Evolutionary conservation across 768 basidiomycete species (phyloP), one percentile per base, ranked within the genome.

Genomic region (Suillus brevipes): DNA sequence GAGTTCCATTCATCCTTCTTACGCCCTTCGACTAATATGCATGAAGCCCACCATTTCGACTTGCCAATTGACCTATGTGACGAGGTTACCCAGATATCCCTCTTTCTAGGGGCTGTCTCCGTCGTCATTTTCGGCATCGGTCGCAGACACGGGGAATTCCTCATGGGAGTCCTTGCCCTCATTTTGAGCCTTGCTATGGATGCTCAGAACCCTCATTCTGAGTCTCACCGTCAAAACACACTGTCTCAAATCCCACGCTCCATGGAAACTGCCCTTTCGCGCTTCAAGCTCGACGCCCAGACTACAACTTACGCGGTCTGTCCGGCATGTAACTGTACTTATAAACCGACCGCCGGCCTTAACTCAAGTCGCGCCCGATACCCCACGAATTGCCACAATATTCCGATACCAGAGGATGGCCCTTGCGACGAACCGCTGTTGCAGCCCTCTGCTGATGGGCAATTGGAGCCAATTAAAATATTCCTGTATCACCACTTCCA

Each of bases 121-220:
- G 28, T 28, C 28, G 28, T 28, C 28, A 28, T 28, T 28, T 28
- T 28, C 28, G 28, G 28, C 28, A 28, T 28, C 28, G 28, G 28
- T 28, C 28, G 28, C 28, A 28, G 28, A 28, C 52, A 43, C 1
- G 57, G 64, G 25, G 64, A 75, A 14, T 68, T 74, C 36, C 62
- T 76, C 37, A 58, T 76, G 4, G 40, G 62, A 13, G 56, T 68
- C 4, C 36, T 73, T 12, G 45, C 60, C 13, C 42, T 72, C 18
- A 53, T 28, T 72, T 53, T 74, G n/a, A 40, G 45, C 43, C 43
- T 66, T 12, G 43, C 62, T 2, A 47, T 47, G 45, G 45, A 47
- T n/a, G 28, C 28, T 10, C n/a, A 47, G 12, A 47, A 47, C 12
- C 4, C n/a, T 12, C 10, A 47, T 47, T 47, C n/a, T 4, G 5